Conservation (phyloP, 1,284 basidiomycete species). For the Thelephora terrestris region DNA sequence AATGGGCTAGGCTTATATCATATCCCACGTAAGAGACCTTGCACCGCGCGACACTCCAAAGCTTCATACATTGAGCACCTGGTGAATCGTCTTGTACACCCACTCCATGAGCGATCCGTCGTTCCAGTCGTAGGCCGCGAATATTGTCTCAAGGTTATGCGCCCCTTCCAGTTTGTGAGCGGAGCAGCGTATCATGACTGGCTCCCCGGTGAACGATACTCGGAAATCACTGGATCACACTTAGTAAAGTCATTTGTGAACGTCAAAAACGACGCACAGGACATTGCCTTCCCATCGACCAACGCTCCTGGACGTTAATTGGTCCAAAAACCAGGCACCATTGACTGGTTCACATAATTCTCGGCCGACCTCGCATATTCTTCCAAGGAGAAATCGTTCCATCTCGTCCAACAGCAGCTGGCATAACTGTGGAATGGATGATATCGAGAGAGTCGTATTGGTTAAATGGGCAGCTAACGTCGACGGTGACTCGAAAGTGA, state of each 20-base stretch:
- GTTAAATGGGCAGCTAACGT: slow-evolving; percentile 60
- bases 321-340: slow-evolving; percentile 70
- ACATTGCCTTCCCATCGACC: slow-evolving; percentile 72
- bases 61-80: not conserved
- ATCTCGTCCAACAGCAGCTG: slow-evolving; percentile 69
- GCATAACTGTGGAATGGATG: slow-evolving; percentile 62
- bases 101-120: slow-evolving; percentile 14
- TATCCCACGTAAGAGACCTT: too few species aligned
- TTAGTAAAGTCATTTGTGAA: not conserved
- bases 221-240: slow-evolving; percentile 45
- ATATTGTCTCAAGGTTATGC: slow-evolving; percentile 22
- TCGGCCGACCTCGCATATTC: slow-evolving; percentile 57
- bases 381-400: slow-evolving; percentile 50
- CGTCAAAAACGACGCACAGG: slow-evolving; percentile 38
- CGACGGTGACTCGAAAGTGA: slow-evolving; percentile 66
- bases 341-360: slow-evolving; percentile 42
- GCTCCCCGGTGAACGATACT: slow-evolving; percentile 39
- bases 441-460: slow-evolving; percentile 61
- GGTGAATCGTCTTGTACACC: slow-evolving; percentile 17
- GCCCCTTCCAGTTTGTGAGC: slow-evolving; percentile 26
- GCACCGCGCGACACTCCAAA: too few species aligned
- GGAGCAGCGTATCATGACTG: slow-evolving; percentile 28
- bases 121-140: not conserved
- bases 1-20: not conserved
- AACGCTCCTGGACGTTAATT: slow-evolving; percentile 50